Evolutionary conservation across 139 green algal species (phyloP).

Genomic region (Deuterostichococcus epilithicus): DNA sequence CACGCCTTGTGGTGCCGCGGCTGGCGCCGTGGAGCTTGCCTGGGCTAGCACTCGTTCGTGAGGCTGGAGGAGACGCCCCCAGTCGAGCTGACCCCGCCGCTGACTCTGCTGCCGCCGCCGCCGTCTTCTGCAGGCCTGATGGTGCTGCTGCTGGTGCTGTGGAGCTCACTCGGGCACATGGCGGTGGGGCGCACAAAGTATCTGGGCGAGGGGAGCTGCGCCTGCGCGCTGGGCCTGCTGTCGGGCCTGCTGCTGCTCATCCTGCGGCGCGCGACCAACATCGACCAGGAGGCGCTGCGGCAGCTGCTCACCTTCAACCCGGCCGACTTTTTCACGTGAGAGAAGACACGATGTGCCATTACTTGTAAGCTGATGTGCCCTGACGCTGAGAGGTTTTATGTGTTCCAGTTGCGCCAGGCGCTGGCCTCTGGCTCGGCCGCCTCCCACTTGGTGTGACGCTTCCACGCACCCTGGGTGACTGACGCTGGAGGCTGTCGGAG

Average conservation of each 20-base stretch:
- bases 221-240: constrained; percentile 39
- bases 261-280: constrained; percentile 14
- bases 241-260: constrained; percentile 33
- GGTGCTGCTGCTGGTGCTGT: constrained; percentile 59
- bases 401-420: no score
- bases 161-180: constrained; percentile 46
- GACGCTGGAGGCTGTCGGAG: no score
- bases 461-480: no score
- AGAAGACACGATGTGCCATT: not conserved
- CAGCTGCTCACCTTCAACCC: constrained; percentile 46
- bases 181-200: constrained; percentile 31
- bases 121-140: constrained; percentile 37
- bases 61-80: not conserved
- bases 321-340: constrained; percentile 53
- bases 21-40: not conserved
- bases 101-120: no score
- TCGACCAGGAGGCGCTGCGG: constrained; percentile 29
- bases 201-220: constrained; percentile 42
- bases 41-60: not conserved
- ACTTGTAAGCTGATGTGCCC: no score
- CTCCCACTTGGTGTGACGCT: no score
- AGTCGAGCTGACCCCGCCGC: no score
- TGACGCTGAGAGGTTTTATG: no score
- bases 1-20: not conserved
- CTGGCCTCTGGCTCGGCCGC: no score